These are phyloP conservation scores for Dipodascopsis tothii DNA, from an alignment of 805 yeast species.

Conservation along the genomic window DNA sequence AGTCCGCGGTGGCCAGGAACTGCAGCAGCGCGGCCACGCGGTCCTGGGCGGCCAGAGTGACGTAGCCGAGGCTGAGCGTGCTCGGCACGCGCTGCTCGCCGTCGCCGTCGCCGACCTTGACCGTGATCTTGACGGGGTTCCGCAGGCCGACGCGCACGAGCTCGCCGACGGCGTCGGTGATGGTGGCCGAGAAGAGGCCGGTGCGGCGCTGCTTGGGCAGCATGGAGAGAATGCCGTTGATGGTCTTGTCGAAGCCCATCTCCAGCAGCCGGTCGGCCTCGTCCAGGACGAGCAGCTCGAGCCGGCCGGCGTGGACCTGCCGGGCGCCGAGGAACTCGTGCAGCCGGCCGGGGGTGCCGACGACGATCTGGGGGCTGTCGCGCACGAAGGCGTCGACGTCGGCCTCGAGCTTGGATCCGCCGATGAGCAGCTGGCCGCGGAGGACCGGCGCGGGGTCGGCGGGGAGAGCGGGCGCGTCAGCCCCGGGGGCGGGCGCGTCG, in stretches of 20 bases:
- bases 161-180: conserved; percentile 68
- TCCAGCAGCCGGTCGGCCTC: conserved; percentile 90
- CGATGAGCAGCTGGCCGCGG: conserved; percentile 35
- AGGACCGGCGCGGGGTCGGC: conserved; percentile 12
- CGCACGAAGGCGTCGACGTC: conserved; percentile 56
- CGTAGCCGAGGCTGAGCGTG: conserved; percentile 54
- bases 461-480: conserved; percentile 6
- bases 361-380: conserved; percentile 60
- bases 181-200: conserved; percentile 90
- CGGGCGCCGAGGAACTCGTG: conserved; percentile 59
- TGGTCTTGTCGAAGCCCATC: conserved; percentile 61
- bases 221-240: conserved; percentile 54
- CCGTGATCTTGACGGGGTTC: conserved; percentile 83
- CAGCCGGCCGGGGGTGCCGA: conserved; percentile 90
- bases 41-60: conserved; percentile 48
- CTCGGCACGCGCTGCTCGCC: conserved; percentile 46
- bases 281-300: conserved; percentile 74
- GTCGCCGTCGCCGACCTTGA: conserved; percentile 42
- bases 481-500: conserved; percentile 46
- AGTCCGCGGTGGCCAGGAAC: conserved; percentile 47
- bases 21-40: conserved; percentile 57
- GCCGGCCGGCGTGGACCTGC: conserved; percentile 50
- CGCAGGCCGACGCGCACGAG: conserved; percentile 84
- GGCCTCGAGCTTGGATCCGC: conserved; percentile 46
- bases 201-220: conserved; percentile 90